Base-by-base conservation (phyloP, 805 yeast species). In the Metschnikowia dekortorum region DNA sequence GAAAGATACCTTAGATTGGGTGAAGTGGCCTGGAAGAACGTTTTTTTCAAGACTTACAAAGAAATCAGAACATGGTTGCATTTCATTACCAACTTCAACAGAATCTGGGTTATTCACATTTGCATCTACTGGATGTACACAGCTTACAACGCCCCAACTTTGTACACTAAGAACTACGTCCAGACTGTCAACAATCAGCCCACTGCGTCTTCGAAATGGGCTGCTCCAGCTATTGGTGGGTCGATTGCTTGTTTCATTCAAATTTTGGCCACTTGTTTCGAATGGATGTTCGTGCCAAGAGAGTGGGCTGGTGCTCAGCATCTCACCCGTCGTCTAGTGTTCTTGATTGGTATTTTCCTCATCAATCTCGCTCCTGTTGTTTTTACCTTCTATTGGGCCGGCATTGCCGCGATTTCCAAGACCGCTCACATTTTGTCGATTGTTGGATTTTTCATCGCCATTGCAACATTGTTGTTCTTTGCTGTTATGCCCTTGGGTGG, bases 231-330 rank as follows among this genome's bases (percentile, higher is more conserved):
- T 47, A 75, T 91, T 61, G 98, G 92, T 72, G 99, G 99, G 78
- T 71, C 87, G 46, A 77, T 92, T 61, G 98, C 97, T 47, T 72
- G 84, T 53, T 66, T 80, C 45, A 81, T 94, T 62, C 96, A 94
- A 73, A 78, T 94, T 53, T 59, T 81, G 51, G 99, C 99, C 46
- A 91, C 98, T 30, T 52, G 90, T 35, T 82, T 87, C 63, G 99
- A 94, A 73, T 92, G 96, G 96, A 76, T 84, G 67, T 94, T 90
- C 63, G 98, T 94, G 54, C 99, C 99, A 59, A 85, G 98, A 73
- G 82, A 85, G 61, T 94, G 98, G 98, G 96, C 98, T 34, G 99
- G 99, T 72, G 97, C 98, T 69, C 98, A 92, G 75, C 97, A 88
- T 69, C 80, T 94, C 66, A 75, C 89, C 36, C 89, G 96, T 73